Evolutionary conservation across 306 rosid genomes (phyloP).

Genomic region (Medicago arabica): DNA sequence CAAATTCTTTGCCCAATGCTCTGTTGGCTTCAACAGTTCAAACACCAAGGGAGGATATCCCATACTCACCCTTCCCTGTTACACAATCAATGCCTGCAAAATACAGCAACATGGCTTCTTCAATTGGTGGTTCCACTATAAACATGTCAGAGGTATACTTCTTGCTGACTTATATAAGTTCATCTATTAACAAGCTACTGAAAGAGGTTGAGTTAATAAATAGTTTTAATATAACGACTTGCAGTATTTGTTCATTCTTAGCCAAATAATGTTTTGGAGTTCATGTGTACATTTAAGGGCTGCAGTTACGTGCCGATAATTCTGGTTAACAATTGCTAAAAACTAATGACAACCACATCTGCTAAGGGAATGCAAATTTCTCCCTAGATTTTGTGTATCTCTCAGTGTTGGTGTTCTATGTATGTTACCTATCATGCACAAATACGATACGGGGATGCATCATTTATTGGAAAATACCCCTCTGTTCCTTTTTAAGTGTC

Average conservation of each 20-base stretch:
- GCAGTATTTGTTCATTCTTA: background rate
- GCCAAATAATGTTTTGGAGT: background rate
- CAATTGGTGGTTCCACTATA: slow-evolving; percentile 79
- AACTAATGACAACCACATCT: background rate
- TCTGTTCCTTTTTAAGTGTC: too few relatives aligned
- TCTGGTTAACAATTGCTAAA: slow-evolving; percentile 23
- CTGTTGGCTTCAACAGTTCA: slow-evolving; percentile 81
- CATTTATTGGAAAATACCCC: too few relatives aligned
- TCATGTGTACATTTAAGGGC: background rate
- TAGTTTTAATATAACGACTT: background rate
- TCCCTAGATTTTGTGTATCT: too few relatives aligned
- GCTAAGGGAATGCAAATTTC: background rate
- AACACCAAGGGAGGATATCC: slow-evolving; percentile 82
- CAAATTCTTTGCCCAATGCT: slow-evolving; percentile 86
- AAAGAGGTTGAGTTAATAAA: slow-evolving; percentile 16
- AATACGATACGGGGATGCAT: too few relatives aligned
- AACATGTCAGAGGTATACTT: slow-evolving; percentile 86
- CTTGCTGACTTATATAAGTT: slow-evolving; percentile 33
- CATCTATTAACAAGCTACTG: slow-evolving; percentile 10
- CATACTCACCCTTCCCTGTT: slow-evolving; percentile 88
- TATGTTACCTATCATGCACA: too few relatives aligned
- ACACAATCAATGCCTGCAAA: slow-evolving; percentile 81
- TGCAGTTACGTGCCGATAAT: slow-evolving; percentile 12
- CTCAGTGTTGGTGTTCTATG: too few relatives aligned
- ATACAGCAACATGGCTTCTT: slow-evolving; percentile 80